A percentile compares a stretch with the other conserved stretches of the same genome.
These are phyloP conservation scores for Thalia dealbata DNA, from an alignment of 176 grass and related monocot species.

Conservation along the genomic window DNA sequence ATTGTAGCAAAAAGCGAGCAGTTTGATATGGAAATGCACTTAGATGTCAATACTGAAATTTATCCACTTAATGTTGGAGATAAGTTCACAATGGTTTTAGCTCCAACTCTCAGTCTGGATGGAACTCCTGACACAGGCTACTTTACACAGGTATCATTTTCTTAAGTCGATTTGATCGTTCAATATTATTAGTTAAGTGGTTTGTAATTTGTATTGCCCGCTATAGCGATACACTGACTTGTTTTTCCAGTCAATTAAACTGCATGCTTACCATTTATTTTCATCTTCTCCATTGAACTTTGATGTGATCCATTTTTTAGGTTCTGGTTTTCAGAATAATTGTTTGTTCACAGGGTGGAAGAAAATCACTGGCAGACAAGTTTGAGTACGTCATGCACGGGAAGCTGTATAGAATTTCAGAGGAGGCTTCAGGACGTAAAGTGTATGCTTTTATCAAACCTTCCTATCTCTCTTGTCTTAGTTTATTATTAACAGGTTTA, in stretches of 20 bases:
- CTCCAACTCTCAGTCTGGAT: conserved; percentile 51
- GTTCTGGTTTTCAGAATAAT: no score
- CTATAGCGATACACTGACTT: no score
- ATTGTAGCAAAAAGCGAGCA: conserved; percentile 45
- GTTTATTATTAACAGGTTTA: no score
- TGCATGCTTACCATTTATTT: no score
- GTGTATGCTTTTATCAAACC: conserved; percentile 33
- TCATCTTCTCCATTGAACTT: no score
- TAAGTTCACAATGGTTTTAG: conserved; percentile 56
- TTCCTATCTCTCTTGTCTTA: neutral
- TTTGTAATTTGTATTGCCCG: no score
- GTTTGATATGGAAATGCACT: conserved; percentile 41
- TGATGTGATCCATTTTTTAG: no score
- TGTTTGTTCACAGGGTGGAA: conserved; percentile 37
- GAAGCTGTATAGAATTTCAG: conserved; percentile 76
- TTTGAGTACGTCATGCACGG: conserved; percentile 92
- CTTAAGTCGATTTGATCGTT: neutral
- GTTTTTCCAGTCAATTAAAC: no score
- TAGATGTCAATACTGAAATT: conserved; percentile 60
- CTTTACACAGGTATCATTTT: conserved; percentile 37
- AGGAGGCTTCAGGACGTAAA: conserved; percentile 45
- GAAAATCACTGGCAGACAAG: conserved; percentile 64
- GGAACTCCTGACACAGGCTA: conserved; percentile 50
- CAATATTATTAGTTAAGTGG: no score
- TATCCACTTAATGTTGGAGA: conserved; percentile 33